phyloP scores from a whole-genome alignment of 805 yeast genomes.

The Ogataea nitratoaversa region DNA sequence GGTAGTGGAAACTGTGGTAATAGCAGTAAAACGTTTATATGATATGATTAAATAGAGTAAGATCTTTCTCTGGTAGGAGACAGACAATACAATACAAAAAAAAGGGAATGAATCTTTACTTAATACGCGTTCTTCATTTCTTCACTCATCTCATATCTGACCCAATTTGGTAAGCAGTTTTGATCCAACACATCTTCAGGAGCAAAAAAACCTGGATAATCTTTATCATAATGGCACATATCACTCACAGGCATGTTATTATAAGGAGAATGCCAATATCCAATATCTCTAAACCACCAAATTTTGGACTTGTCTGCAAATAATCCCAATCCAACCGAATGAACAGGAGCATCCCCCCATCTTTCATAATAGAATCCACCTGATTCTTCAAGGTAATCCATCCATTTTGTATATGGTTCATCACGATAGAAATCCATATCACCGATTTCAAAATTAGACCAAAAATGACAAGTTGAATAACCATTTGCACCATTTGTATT shows the following conservation, averaged over 20 bases:
- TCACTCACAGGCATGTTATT: slow-evolving; percentile 39
- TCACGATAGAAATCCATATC: slow-evolving; percentile 68
- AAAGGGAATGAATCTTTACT: not conserved
- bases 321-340: slow-evolving; percentile 43
- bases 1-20: too few species aligned
- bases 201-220: slow-evolving; percentile 21
- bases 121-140: not conserved
- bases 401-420: slow-evolving; percentile 60
- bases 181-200: slow-evolving; percentile 41
- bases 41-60: too few species aligned
- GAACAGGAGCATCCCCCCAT: slow-evolving; percentile 56
- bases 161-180: slow-evolving; percentile 69
- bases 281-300: slow-evolving; percentile 52
- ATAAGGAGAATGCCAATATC: slow-evolving; percentile 46
- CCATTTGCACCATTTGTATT: slow-evolving; percentile 38
- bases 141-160: slow-evolving; percentile 32
- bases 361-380: slow-evolving; percentile 82
- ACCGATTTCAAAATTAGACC: slow-evolving; percentile 83
- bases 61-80: too few species aligned
- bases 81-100: not conserved
- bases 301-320: slow-evolving; percentile 42
- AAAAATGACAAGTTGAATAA: slow-evolving; percentile 83
- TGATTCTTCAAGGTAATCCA: slow-evolving; percentile 58
- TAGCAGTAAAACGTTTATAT: too few species aligned
- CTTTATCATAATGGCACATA: slow-evolving; percentile 10